Evolutionary conservation across 495 filamentous ascomycete genomes (phyloP), one percentile per base, ranked within the genome.

Genomic region (Parmelia sp.): DNA sequence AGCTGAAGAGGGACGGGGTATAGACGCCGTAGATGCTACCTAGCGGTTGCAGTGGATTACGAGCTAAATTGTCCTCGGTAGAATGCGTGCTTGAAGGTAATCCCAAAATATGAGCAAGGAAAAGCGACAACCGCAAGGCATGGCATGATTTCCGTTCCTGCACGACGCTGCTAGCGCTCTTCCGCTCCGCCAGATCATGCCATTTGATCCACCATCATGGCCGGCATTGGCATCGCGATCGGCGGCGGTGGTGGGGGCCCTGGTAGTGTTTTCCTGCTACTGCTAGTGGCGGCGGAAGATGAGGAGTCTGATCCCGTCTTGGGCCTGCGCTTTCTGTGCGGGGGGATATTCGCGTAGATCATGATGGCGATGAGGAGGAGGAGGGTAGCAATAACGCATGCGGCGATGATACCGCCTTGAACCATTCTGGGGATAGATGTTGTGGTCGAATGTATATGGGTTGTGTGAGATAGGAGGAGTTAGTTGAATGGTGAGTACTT

Each of bases 371-470:
- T 17, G 47, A 51, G 47, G 47, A 51, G 47, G 47, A 51, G 47
- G 25, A 29, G 1, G 23, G 47, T 51, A 25, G 47, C 47, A n/a
- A 29, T 51, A 12, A 51, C 5, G 25, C 23, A 10, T 4, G 47
- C 47, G 47, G 47, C 47, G 25, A 51, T 51, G 47, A 51, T 51
- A n/a, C 23, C 47, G 25, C 23, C 47, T 51, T 51, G 47, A 25
- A 51, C 47, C 47, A 51, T 51, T 29, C 9, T 19, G 12, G 25
- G 47, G 11, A 4, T 51, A 12, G 23, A n/a, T 15, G 47, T 23
- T 25, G 23, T 49, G 45, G 23, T 25, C 1, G 2, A 4, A 4
- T 4, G 35, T 36, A 36, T 36, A 23, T n/a, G 45, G 12, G 3
- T 14, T 27, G 11, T 51, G 25, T 14, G 11, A 51, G 45, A 49